phyloP scores from a whole-genome alignment of 2,329 filamentous ascomycete genomes.

The Arthrobotrys megalospora region DNA sequence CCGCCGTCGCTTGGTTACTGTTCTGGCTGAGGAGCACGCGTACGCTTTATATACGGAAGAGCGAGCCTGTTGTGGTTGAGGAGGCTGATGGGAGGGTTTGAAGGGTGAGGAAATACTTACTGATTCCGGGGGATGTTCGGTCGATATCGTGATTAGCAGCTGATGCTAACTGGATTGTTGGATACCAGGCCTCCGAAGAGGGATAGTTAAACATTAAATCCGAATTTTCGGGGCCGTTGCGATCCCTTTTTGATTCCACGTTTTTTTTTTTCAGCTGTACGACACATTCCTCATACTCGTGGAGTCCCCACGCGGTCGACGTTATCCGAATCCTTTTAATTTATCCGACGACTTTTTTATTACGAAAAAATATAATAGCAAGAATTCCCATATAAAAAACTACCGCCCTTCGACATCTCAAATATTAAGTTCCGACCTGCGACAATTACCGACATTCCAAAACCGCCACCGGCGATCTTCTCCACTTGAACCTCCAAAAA shows the following conservation, averaged over 20 bases:
- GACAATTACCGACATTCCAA: not conserved
- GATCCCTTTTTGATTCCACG: not conserved
- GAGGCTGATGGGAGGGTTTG: constrained; percentile 32
- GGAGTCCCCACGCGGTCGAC: not conserved
- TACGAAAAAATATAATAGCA: not conserved
- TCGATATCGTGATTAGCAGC: constrained; percentile 42
- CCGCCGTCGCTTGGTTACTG: constrained; percentile 35
- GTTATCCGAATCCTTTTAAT: not conserved
- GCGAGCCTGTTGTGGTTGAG: constrained; percentile 22
- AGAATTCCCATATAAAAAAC: not conserved
- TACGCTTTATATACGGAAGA: not conserved
- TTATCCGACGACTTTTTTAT: not conserved
- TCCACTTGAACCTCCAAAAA: not conserved
- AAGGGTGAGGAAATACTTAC: not conserved
- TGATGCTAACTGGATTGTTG: constrained; percentile 17
- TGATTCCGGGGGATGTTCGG: not conserved
- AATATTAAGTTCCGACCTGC: constrained; percentile 40
- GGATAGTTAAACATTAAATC: not conserved
- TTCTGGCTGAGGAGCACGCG: constrained; percentile 26
- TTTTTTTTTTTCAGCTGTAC: not conserved
- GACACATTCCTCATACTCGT: not conserved
- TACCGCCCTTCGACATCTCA: not conserved
- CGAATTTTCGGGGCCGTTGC: not conserved
- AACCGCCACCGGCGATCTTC: not conserved
- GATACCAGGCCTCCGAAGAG: not conserved